Percentiles rank a stretch among this genome's conserved stretches.
These are phyloP conservation scores for Phytophthora vignae DNA, from an alignment of 352 stramenopile species.

Conservation along the genomic window DNA sequence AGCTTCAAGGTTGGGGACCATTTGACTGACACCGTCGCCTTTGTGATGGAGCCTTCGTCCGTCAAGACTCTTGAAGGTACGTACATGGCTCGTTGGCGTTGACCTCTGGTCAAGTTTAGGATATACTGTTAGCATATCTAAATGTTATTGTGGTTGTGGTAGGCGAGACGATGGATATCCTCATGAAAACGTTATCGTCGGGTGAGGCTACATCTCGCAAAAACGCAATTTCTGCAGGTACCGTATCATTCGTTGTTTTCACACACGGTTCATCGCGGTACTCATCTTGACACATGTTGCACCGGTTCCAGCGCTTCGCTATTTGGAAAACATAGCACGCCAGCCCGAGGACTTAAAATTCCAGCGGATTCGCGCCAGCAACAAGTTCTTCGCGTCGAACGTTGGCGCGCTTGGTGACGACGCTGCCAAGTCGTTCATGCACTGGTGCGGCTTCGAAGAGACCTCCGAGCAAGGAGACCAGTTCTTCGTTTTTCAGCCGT, in stretches of 20 bases:
- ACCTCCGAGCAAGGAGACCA: slow-evolving; percentile 34
- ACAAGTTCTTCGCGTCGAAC: slow-evolving; percentile 74
- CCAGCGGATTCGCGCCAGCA: slow-evolving; percentile 74
- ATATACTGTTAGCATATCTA: neutral
- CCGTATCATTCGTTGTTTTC: neutral
- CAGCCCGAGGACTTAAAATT: slow-evolving; percentile 69
- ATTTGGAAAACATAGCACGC: slow-evolving; percentile 71
- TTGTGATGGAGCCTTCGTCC: slow-evolving; percentile 42
- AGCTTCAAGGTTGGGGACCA: slow-evolving; percentile 74
- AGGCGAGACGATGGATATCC: slow-evolving; percentile 36
- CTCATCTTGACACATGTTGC: neutral
- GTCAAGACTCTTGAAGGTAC: slow-evolving; percentile 33
- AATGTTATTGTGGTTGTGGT: slow-evolving; percentile 3
- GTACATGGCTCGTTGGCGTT: neutral
- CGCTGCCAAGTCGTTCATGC: slow-evolving; percentile 35
- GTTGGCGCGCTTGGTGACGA: slow-evolving; percentile 42
- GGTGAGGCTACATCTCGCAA: slow-evolving; percentile 22
- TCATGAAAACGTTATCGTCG: slow-evolving; percentile 28
- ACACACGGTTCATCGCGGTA: neutral
- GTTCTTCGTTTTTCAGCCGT: slow-evolving; percentile 53
- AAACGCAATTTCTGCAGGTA: slow-evolving; percentile 50
- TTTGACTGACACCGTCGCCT: slow-evolving; percentile 61
- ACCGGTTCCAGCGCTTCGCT: slow-evolving; percentile 51
- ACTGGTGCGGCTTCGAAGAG: slow-evolving; percentile 67
- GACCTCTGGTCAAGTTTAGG: neutral